Percentiles rank a stretch among this genome's conserved stretches.
These are phyloP conservation scores for Lactarius hengduanensis DNA, from an alignment of 768 basidiomycete species.

Conservation along the genomic window DNA sequence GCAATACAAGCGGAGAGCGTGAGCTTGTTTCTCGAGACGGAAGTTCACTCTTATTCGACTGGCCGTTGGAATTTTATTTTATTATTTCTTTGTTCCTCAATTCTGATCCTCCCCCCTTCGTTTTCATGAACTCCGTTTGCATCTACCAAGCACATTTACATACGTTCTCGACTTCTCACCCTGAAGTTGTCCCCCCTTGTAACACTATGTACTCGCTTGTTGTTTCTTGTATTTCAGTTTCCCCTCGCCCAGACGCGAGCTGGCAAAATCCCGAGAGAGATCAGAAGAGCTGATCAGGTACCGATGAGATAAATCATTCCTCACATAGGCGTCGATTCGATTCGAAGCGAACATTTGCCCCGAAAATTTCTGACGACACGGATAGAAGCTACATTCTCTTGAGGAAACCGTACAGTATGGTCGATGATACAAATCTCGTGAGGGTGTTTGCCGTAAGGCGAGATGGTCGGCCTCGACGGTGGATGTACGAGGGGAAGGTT, in stretches of 20 bases:
- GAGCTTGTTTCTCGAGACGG: neutral
- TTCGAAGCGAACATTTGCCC: neutral
- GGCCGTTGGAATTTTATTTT: neutral
- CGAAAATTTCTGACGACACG: neutral
- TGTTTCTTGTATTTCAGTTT: slow-evolving; percentile 17
- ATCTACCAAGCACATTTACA: slow-evolving; percentile 23
- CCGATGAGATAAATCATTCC: neutral
- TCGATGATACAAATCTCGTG: neutral
- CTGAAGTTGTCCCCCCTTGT: slow-evolving; percentile 14
- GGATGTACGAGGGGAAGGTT: neutral
- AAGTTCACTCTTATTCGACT: neutral
- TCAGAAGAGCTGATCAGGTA: neutral
- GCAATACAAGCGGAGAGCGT: slow-evolving; percentile 1
- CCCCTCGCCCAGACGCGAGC: neutral
- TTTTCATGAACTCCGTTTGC: slow-evolving; percentile 8
- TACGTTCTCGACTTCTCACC: slow-evolving; percentile 2
- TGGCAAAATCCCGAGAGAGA: neutral
- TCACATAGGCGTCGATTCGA: neutral
- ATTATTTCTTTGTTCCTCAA: neutral
- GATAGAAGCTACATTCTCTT: slow-evolving; percentile 1
- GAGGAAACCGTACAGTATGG: neutral
- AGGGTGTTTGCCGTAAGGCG: neutral
- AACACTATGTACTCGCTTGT: slow-evolving; percentile 20
- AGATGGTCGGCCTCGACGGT: neutral
- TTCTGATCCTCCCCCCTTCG: neutral